A percentile compares a stretch with the other conserved stretches of the same genome.
These are phyloP conservation scores for Aspergillus sergii DNA, from an alignment of 2,329 filamentous ascomycete species.

Conservation along the genomic window DNA sequence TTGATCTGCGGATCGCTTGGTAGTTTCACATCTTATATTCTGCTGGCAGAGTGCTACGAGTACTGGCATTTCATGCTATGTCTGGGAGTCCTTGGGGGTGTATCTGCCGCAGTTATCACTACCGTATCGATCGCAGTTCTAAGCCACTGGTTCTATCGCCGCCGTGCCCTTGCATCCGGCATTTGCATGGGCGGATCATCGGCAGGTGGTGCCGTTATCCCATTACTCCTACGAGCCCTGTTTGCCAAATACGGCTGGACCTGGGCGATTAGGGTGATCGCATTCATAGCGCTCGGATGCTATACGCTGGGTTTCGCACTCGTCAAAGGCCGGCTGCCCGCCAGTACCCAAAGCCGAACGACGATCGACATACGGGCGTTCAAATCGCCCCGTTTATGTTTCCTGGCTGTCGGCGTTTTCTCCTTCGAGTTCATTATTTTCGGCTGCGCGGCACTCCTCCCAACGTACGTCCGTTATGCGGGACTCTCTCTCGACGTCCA, in stretches of 20 bases:
- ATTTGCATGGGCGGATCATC: conserved; percentile 45
- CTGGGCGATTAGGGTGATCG: conserved; percentile 41
- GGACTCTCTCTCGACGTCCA: conserved; percentile 43
- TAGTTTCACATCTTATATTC: conserved; percentile 46
- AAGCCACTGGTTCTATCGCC: conserved; percentile 45
- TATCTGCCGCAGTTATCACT: conserved; percentile 38
- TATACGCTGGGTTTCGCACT: conserved; percentile 34
- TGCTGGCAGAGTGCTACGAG: conserved; percentile 49
- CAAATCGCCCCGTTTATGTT: conserved; percentile 43
- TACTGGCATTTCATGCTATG: conserved; percentile 55
- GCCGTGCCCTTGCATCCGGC: conserved; percentile 41
- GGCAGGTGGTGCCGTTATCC: conserved; percentile 41
- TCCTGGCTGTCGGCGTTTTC: conserved; percentile 48
- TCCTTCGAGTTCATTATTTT: conserved; percentile 54
- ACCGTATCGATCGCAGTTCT: conserved; percentile 42
- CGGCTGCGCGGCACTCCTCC: conserved; percentile 50
- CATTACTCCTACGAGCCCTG: conserved; percentile 35
- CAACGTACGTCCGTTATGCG: conserved; percentile 47
- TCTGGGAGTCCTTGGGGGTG: conserved; percentile 38
- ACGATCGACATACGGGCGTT: conserved; percentile 48
- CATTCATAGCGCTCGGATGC: conserved; percentile 39
- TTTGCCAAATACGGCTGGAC: conserved; percentile 39
- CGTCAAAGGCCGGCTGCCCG: conserved; percentile 38
- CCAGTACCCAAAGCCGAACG: conserved; percentile 27
- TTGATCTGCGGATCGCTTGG: conserved; percentile 40